Evolutionary conservation across 2,329 filamentous ascomycete species (phyloP).

Genomic region (Fusarium domesticum): DNA sequence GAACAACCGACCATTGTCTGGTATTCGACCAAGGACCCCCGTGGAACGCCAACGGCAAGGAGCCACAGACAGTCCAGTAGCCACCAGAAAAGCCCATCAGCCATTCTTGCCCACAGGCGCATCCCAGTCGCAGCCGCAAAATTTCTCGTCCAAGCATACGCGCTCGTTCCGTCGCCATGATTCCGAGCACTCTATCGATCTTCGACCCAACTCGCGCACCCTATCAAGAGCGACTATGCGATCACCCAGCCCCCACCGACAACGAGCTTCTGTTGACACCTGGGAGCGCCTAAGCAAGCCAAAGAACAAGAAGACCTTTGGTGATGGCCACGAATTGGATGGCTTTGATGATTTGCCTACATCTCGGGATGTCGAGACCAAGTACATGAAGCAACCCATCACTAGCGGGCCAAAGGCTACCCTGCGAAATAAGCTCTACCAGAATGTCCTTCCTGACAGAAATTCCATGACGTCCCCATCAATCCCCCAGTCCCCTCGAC

Average conservation of each 20-base stretch:
- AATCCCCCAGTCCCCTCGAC: slow-evolving; percentile 53
- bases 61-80: slow-evolving; percentile 48
- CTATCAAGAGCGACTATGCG: slow-evolving; percentile 57
- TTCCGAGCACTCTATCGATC: slow-evolving; percentile 66
- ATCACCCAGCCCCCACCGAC: slow-evolving; percentile 58
- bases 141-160: slow-evolving; percentile 67
- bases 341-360: slow-evolving; percentile 93
- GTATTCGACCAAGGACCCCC: slow-evolving; percentile 67
- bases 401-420: slow-evolving; percentile 64
- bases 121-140: slow-evolving; percentile 72
- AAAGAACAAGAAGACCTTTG: slow-evolving; percentile 59
- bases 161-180: slow-evolving; percentile 77
- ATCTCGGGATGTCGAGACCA: slow-evolving; percentile 75
- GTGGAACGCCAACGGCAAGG: slow-evolving; percentile 56
- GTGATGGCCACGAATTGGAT: slow-evolving; percentile 89
- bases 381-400: slow-evolving; percentile 76
- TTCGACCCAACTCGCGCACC: slow-evolving; percentile 55
- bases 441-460: slow-evolving; percentile 54
- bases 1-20: slow-evolving; percentile 47
- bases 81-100: slow-evolving; percentile 57
- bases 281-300: slow-evolving; percentile 73
- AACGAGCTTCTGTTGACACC: slow-evolving; percentile 45
- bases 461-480: slow-evolving; percentile 51
- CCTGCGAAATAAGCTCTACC: slow-evolving; percentile 55
- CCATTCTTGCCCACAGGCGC: slow-evolving; percentile 80